Evolutionary conservation across 1,284 basidiomycete species (phyloP), one percentile per base, ranked within the genome.

Genomic region (Puccinia hordei): DNA sequence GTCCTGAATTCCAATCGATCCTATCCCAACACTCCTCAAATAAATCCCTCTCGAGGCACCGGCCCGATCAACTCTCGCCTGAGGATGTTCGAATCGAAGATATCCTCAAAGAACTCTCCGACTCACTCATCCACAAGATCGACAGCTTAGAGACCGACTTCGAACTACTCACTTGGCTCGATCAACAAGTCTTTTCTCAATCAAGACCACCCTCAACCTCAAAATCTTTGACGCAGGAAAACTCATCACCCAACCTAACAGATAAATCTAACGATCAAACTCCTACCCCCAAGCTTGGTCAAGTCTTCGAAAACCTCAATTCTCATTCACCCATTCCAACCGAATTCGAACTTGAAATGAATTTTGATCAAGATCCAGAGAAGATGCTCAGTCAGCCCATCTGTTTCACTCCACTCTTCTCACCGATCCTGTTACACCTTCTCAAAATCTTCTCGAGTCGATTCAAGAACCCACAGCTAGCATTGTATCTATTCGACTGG

Each of bases 61-160:
- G 75, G 41, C 61, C 75, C 17, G 68, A 35, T 57, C 38, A 41
- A 38, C 46, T 55, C 27, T 78, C 75, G 38, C 2, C 49, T 19
- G 63, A 78, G 27, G 75, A 78, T 30, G 19, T 78, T 17, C 41
- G 53, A 12, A 19, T 69, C 27, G 65, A 78, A 30, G 75, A 78
- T 69, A 68, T 78, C 49, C 61, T 69, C 19, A 78, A 78, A 69
- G 75, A 78, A 78, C 27, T 78, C 17, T 38, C 41, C 38, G 75
- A 78, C 41, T 53, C 46, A 15, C 27, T 66, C 49, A 51, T 78
- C 41, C 13, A n/a, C 2, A 53, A 53, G 27, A 78, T 78, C 63
- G 65, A 78, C 51, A n/a, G 49, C 10, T 38, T 78, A 10, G 33
- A 57, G 27, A 78, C 22, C n/a, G 63, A 78, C 55, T 53, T 51